Conservation (phyloP, 1,284 basidiomycete genomes). For the Taiwanofungus camphoratus region DNA sequence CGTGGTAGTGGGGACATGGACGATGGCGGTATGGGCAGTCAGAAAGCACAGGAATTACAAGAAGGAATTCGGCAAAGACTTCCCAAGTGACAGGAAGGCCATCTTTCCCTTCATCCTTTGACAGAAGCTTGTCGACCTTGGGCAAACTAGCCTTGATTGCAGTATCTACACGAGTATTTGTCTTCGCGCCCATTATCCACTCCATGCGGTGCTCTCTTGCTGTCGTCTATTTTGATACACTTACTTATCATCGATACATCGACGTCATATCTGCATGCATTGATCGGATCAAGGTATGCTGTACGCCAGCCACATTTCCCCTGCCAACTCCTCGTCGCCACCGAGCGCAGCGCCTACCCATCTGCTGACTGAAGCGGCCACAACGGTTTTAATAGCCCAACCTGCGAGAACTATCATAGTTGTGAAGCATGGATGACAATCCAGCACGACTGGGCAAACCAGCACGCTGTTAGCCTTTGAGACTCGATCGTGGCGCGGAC, state of each 20-base stretch:
- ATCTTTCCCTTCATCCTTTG: slow-evolving; percentile 75
- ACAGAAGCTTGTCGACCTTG: too few relatives aligned
- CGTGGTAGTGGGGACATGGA: slow-evolving; percentile 55
- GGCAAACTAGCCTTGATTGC: too few relatives aligned
- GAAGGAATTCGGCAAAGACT: slow-evolving; percentile 88
- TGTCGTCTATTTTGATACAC: too few relatives aligned
- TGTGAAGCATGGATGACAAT: slow-evolving; percentile 71
- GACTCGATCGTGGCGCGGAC: too few relatives aligned
- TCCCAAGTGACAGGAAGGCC: slow-evolving; percentile 70
- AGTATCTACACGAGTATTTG: too few relatives aligned
- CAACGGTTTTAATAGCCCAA: slow-evolving; percentile 68
- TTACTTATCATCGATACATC: too few relatives aligned
- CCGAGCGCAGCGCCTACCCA: slow-evolving; percentile 59
- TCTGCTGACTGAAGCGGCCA: slow-evolving; percentile 51
- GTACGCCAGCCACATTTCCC: slow-evolving; percentile 68
- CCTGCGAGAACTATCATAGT: slow-evolving; percentile 73
- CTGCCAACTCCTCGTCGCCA: slow-evolving; percentile 38
- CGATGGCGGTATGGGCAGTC: slow-evolving; percentile 87
- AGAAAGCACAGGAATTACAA: slow-evolving; percentile 92
- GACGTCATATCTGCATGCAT: slow-evolving; percentile 2
- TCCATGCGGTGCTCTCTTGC: too few relatives aligned
- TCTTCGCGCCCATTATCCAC: too few relatives aligned
- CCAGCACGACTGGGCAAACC: slow-evolving; percentile 58
- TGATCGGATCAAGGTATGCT: slow-evolving; percentile 56
- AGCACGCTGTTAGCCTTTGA: neutral